Base-by-base conservation (phyloP, 2,329 filamentous ascomycete genomes). In the Colletotrichum spinosum region DNA sequence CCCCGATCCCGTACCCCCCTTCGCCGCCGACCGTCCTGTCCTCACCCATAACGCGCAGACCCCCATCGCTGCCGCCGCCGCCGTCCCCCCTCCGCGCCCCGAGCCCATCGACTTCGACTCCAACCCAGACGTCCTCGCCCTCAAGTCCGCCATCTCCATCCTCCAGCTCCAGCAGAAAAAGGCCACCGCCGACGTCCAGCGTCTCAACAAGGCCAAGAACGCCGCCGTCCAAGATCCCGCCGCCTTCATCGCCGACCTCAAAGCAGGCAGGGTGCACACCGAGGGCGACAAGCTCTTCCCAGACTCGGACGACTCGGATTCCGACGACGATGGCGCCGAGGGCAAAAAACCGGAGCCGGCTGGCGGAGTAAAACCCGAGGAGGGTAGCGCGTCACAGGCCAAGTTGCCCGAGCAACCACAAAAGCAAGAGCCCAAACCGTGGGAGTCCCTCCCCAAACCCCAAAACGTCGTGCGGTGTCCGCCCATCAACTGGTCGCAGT, bases 401-500 rank as follows among this genome's bases (percentile, higher is more conserved):
- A 63, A 58, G 59, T 25, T 45, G 10, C 51, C 39, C 33, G 63
- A 55, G 41, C 25, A 38, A 13, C 60, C 54, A 17, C 53, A 42
- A 49, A 25, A 25, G 25, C 25, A 25, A 25, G 25, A 25, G 25
- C 25, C 25, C 25, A 25, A 25, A 4, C 59, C 80, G 2, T 94
- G 94, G 81, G 81, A 86, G 2, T 80, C 80, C 15, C 86, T 97
- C 12, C 94, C 94, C 0, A 86, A 85, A 12, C 88, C 92, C 7
- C 95, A 97, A 76, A 92, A 92, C 70, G 82, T 98, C 1, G 90
- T 97, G 34, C 89, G 94, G 45, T 93, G 90, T 79, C 95, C 95
- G 8, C 91, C 93, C 8, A 90, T 98, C 73, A 97, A 97, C 80
- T 98, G 95, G 95, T 88, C 90, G 11, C 94, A 97, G 74, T 98